Evolutionary conservation across 2,329 filamentous ascomycete genomes (phyloP), one percentile per base, ranked within the genome.

Genomic region (Cercospora beticola): DNA sequence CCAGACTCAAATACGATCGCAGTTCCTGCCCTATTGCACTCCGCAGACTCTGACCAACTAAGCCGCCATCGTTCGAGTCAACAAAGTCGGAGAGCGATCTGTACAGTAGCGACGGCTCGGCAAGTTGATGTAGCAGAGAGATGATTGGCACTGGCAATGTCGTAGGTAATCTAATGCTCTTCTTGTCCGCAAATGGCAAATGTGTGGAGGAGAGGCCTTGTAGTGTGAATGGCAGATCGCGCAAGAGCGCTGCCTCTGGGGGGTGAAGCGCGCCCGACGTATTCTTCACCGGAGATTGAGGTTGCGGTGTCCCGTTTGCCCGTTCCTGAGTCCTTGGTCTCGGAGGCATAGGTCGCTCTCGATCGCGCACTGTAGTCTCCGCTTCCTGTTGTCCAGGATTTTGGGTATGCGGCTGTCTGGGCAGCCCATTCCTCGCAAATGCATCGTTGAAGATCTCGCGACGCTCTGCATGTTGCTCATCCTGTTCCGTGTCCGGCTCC

Each of bases 101-200:
- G 78, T 97, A 99, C 8, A 99, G 84, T n/a, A 99, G 84, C 5
- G 94, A 96, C 7, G 95, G 95, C 77, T 99, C 95, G 1, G 95
- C 93, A 21, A 99, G 83, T 0, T 91, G 92, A 75, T 99, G 93
- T 2, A 99, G 84, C 9, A 99, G 85, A 16, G 93, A 94, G 14
- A 98, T 85, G 9, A 98, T 85, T 2, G 95, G 94, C 5, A 94
- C 84, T 1, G 95, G 93, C 5, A 99, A 84, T 0, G 89, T 92
- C 0, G 88, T 76, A 0, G 95, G 96, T 28, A 99, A 83, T 75
- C 89, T 92, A 63, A 98, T 82, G 2, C 87, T 88, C 23, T 89
- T 87, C 26, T 88, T 84, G 14, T 88, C 88, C 9, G 87, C 82
- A 72, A 98, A 98, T 0, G 89, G 86, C 46, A 98, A 83, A 71